Evolutionary conservation across 1,284 basidiomycete species (phyloP).

Genomic region (Cerioporus squamosus): DNA sequence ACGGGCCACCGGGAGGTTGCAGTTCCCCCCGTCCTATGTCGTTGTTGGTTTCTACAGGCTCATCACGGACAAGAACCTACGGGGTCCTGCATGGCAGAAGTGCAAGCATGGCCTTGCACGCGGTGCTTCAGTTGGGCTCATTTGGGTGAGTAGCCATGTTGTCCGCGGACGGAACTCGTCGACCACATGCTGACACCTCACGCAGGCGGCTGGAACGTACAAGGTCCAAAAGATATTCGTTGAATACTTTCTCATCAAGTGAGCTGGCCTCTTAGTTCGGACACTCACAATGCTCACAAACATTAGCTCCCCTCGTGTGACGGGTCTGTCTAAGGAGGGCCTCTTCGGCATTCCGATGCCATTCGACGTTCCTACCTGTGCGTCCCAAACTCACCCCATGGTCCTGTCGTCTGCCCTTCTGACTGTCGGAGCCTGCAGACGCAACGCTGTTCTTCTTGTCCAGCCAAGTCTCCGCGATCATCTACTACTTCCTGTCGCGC

Average conservation of each 20-base stretch:
- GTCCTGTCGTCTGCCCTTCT: not conserved
- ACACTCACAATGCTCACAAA: not conserved
- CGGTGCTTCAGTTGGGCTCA: slow-evolving; percentile 61
- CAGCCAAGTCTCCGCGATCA: slow-evolving; percentile 72
- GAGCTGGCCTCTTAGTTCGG: slow-evolving; percentile 26
- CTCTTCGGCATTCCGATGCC: slow-evolving; percentile 68
- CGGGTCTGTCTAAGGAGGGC: slow-evolving; percentile 65
- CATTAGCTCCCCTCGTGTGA: slow-evolving; percentile 64
- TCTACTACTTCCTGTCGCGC: slow-evolving; percentile 75
- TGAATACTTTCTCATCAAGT: slow-evolving; percentile 65
- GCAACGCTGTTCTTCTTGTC: slow-evolving; percentile 76
- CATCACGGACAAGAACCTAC: slow-evolving; percentile 66
- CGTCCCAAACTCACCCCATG: slow-evolving; percentile 23
- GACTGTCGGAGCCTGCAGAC: slow-evolving; percentile 48
- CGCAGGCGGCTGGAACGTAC: slow-evolving; percentile 65
- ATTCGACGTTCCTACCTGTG: slow-evolving; percentile 71
- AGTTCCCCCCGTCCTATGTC: slow-evolving; percentile 76
- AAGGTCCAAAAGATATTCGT: slow-evolving; percentile 67
- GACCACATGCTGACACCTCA: not conserved
- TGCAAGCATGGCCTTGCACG: slow-evolving; percentile 69
- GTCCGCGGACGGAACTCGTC: not conserved
- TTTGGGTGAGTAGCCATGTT: slow-evolving; percentile 57
- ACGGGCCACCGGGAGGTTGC: slow-evolving; percentile 59
- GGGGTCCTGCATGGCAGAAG: slow-evolving; percentile 75
- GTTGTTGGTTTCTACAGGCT: slow-evolving; percentile 77